These are phyloP conservation scores for Excoecaria agallocha DNA, from an alignment of 345 rosid species.

Conservation along the genomic window DNA sequence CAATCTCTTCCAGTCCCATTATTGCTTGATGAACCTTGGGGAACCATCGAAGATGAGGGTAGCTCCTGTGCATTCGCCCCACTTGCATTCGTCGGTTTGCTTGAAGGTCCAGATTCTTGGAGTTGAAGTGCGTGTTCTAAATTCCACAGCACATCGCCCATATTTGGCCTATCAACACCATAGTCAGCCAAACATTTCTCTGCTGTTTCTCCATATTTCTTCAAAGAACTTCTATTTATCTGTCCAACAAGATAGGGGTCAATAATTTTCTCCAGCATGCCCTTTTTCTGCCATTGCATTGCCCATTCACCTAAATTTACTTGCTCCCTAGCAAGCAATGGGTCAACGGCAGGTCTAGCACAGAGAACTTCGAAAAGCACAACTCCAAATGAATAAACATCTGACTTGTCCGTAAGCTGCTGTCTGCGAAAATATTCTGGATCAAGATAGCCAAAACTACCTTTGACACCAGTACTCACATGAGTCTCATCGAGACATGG, in stretches of 20 bases:
- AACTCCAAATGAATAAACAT: conserved; percentile 92
- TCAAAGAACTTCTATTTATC: conserved; percentile 62
- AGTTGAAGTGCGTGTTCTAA: conserved; percentile 75
- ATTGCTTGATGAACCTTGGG: conserved; percentile 26
- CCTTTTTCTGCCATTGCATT: conserved; percentile 88
- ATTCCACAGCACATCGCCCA: conserved; percentile 96
- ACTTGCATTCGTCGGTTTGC: conserved; percentile 33
- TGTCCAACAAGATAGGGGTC: conserved; percentile 68
- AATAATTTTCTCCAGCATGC: conserved; percentile 65
- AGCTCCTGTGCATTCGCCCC: conserved; percentile 12
- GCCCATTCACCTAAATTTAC: conserved; percentile 99
- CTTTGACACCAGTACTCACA: conserved; percentile 94
- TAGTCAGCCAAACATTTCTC: conserved; percentile 97
- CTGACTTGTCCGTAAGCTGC: conserved; percentile 93
- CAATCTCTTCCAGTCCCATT: conserved; percentile 30
- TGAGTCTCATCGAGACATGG: conserved; percentile 92
- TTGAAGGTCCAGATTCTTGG: conserved; percentile 57
- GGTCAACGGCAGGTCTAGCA: conserved; percentile 94
- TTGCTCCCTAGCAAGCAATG: conserved; percentile 85
- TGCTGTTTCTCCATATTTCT: conserved; percentile 84
- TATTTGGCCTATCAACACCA: conserved; percentile 87
- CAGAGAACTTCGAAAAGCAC: conserved; percentile 92
- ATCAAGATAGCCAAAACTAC: conserved; percentile 95
- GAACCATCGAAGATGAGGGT: conserved; percentile 20
- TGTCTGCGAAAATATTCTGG: conserved; percentile 95